Conservation (phyloP, 2,329 filamentous ascomycete species). For the Fusarium nematophilum region DNA sequence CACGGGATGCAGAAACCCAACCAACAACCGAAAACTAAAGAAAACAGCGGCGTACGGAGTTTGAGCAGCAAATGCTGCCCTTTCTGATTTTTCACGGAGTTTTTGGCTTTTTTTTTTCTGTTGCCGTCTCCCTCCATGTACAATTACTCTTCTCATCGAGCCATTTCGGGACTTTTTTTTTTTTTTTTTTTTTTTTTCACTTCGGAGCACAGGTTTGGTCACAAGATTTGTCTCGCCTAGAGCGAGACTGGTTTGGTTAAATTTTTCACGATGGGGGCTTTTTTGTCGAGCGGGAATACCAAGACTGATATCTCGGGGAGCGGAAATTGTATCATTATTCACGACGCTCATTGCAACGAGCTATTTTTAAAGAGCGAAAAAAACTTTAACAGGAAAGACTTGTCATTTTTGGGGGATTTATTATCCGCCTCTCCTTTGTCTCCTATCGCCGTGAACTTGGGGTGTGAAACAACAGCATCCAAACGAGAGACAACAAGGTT, state of each 20-base stretch:
- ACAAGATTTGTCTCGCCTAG: conserved; percentile 16
- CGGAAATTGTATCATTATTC: conserved; percentile 46
- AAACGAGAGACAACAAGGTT: conserved; percentile 20
- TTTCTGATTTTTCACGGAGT: neutral
- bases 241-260: conserved; percentile 14
- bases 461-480: conserved; percentile 5
- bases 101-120: conserved; percentile 12
- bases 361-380: conserved; percentile 22
- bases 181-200: conserved; percentile 14
- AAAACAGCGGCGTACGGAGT: conserved; percentile 34
- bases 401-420: conserved; percentile 1
- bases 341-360: conserved; percentile 40
- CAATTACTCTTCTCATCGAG: conserved; percentile 46
- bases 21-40: conserved; percentile 33
- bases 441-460: neutral
- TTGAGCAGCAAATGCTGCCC: conserved; percentile 6
- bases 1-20: conserved; percentile 23
- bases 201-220: conserved; percentile 27
- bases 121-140: conserved; percentile 45
- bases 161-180: conserved; percentile 12
- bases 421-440: neutral
- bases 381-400: conserved; percentile 10
- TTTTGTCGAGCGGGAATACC: conserved; percentile 28
- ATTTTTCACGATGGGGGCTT: conserved; percentile 23
- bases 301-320: conserved; percentile 40